Evolutionary conservation across 345 rosid species (phyloP), one percentile per base, ranked within the genome.

Genomic region (Lepidium sativum): DNA sequence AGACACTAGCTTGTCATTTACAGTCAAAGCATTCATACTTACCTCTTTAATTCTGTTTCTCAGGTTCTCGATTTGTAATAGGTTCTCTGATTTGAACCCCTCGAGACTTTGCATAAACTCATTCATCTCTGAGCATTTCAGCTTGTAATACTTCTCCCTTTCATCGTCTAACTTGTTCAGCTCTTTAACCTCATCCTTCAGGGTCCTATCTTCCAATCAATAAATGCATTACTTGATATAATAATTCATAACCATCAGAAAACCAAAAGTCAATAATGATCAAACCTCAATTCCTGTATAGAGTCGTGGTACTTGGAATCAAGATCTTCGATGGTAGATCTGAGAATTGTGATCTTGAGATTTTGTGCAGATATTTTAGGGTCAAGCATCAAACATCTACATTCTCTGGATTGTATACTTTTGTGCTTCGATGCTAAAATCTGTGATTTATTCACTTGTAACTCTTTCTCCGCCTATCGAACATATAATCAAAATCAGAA

Each of bases 401-500:
- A 84, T 71, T 90, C 84, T 65, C 40, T 70, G 38, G 75, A 79
- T 53, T 69, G 70, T 39, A 84, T 56, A 63, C 50, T 64, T 4
- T 59, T 72, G 10, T 76, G 72, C 78, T 85, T 87, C 12, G 80
- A 65, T 3, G 73, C 78, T 57, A 90, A 60, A 9, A 76, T 23
- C 74, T 67, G 77, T 20, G 78, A 81, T 54, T 79, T 82, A 63
- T 53, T 74, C 11, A 61, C 80, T 74, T 84, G 91, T 65, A 77
- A 25, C 42, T 84, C 89, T 68, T 80, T 87, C 87, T 87, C 95
- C 17, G 75, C 86, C 88, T 86, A 76, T 63, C 51, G 50, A 37
- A 43, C n/a, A n/a, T n/a, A n/a, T n/a, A n/a, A 42, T 10, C 4
- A 18, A 23, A 2, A 45, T 9, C 47, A 63, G 14, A 32, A 12